A percentile compares a stretch with the other conserved stretches of the same genome.
These are phyloP conservation scores for Penicillium turbatum DNA, from an alignment of 495 filamentous ascomycete genomes.

Conservation along the genomic window DNA sequence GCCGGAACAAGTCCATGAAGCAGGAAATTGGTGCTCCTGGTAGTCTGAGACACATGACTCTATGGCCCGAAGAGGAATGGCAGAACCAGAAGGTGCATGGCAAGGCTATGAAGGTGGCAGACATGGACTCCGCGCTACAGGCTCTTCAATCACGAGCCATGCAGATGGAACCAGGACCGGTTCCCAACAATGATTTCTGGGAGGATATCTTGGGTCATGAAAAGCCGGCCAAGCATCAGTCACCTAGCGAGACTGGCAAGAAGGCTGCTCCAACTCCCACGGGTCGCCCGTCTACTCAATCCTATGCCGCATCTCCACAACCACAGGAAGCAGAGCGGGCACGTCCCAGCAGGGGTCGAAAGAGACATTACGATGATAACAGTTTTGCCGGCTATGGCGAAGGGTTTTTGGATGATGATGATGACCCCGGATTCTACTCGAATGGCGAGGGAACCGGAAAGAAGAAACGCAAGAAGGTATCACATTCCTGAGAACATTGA, in stretches of 20 bases:
- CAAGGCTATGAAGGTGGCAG: constrained; percentile 50
- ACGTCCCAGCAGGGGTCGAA: constrained; percentile 58
- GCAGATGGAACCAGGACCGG: constrained; percentile 51
- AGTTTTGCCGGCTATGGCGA: constrained; percentile 68
- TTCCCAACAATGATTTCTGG: constrained; percentile 57
- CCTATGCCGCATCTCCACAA: constrained; percentile 29
- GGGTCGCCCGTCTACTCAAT: constrained; percentile 24
- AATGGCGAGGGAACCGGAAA: constrained; percentile 44
- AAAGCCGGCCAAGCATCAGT: constrained; percentile 40
- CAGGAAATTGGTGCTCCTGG: constrained; percentile 40
- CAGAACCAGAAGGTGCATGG: constrained; percentile 58
- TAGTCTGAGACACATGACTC: constrained; percentile 40
- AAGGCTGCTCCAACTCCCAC: constrained; percentile 35
- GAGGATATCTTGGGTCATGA: constrained; percentile 57
- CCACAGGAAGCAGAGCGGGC: constrained; percentile 40
- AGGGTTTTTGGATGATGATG: constrained; percentile 57
- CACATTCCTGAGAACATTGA: neutral
- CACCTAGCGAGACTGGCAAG: constrained; percentile 29
- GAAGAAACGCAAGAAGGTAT: constrained; percentile 53
- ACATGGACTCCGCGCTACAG: constrained; percentile 42
- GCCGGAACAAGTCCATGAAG: constrained; percentile 57
- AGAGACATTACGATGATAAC: constrained; percentile 63
- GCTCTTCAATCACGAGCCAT: constrained; percentile 50
- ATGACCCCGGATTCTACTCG: constrained; percentile 47
- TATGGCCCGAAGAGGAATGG: constrained; percentile 66